Evolutionary conservation across 2,329 filamentous ascomycete genomes (phyloP), one percentile per base, ranked within the genome.

Genomic region (Fusarium hostae): DNA sequence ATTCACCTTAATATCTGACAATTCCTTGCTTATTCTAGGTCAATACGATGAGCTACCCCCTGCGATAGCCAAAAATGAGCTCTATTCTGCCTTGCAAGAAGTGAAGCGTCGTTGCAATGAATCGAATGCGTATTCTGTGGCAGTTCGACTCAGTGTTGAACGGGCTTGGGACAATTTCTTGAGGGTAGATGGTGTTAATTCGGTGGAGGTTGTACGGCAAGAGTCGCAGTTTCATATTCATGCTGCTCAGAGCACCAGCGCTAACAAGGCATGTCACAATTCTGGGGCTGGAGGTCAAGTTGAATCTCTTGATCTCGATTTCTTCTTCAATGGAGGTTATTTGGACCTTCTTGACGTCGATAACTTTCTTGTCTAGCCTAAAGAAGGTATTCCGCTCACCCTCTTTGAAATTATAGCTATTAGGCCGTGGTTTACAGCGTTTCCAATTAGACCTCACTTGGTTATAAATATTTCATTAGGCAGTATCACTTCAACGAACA

Each of bases 301-400:
- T 6, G 66, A 68, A 35, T 51, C 48, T 51, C 48, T 51, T 43
- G 63, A 63, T 9, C 50, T 68, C 4, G 66, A 68, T 10, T 68
- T 68, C 18, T 68, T 68, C 52, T 68, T 68, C 34, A 68, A 68
- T 5, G 67, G 67, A 13, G 67, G 67, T 2, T 70, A 70, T 15
- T 28, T 70, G 20, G 66, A 70, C 16, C 22, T 70, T 6, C 47
- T 66, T 3, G 66, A 68, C 9, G 62, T 68, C 9, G 65, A 68
- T 6, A 68, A 57, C 28, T 68, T 68, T 28, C 48, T 68, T 28
- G 32, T 51, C 32, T 51, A 51, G 34, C 15, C 32, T 11, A 15
- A 7, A 13, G 34, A 9, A 8, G 34, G 16, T 35, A 16, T 35
- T 8, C 34, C 15, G 12, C 34, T 7, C 15, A 24, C 24, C 24